Evolutionary conservation across 1,139 yeast genomes (phyloP).

Genomic region (Sugiyamaella novakii): DNA sequence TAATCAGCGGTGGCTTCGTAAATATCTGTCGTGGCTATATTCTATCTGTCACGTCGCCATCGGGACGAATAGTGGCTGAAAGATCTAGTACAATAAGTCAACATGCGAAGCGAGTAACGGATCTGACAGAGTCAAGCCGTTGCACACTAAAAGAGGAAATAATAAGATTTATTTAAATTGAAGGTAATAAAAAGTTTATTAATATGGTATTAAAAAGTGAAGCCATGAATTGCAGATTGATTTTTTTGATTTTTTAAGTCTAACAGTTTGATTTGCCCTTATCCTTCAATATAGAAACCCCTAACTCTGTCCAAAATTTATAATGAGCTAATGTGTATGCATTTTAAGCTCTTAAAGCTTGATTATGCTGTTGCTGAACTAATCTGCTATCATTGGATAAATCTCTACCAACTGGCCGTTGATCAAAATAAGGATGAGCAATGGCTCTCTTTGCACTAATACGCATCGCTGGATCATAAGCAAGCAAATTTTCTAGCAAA

Average conservation of each 20-base stretch:
- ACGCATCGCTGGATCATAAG: conserved; percentile 92
- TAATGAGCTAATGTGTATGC: neutral
- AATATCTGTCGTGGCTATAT: too few relatives aligned
- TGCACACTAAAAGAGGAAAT: too few relatives aligned
- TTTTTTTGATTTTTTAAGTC: conserved; percentile 1
- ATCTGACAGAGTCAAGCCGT: too few relatives aligned
- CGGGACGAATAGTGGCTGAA: too few relatives aligned
- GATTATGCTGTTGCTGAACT: conserved; percentile 14
- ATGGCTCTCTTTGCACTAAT: conserved; percentile 94
- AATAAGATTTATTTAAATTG: too few relatives aligned
- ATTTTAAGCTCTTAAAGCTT: conserved; percentile 13
- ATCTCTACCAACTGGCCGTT: conserved; percentile 16
- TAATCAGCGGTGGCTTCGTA: too few relatives aligned
- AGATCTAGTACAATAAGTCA: too few relatives aligned
- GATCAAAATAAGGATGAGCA: conserved; percentile 77
- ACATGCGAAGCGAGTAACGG: too few relatives aligned
- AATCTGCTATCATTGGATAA: conserved; percentile 7
- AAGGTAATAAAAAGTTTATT: too few relatives aligned
- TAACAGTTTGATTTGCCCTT: neutral
- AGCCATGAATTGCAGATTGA: too few relatives aligned
- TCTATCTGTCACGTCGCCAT: too few relatives aligned
- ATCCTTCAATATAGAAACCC: neutral
- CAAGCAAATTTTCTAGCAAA: conserved; percentile 73
- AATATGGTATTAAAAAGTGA: too few relatives aligned
- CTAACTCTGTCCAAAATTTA: neutral